Evolutionary conservation across 2,329 filamentous ascomycete species (phyloP).

Genomic region (Arthrobotrys musiformis): DNA sequence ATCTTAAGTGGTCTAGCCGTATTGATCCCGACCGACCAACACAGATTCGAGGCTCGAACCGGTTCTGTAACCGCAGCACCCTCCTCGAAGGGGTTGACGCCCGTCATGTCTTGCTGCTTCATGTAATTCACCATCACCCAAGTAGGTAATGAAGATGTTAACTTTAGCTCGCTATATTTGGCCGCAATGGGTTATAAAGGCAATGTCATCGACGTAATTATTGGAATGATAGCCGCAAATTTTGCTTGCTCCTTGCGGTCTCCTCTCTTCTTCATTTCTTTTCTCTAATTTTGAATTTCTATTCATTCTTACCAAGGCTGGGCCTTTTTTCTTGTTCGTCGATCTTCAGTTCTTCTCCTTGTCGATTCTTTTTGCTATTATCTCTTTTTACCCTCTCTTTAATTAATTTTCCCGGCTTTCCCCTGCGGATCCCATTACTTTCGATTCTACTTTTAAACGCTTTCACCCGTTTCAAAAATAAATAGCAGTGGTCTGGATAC

Average conservation of each 20-base stretch:
- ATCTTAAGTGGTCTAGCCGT: slow-evolving; percentile 21
- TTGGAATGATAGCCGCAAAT: slow-evolving; percentile 22
- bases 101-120: slow-evolving; percentile 30
- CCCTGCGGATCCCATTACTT: neutral
- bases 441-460: too few species aligned
- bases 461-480: too few species aligned
- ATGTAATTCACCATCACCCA: neutral
- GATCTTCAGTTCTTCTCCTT: neutral
- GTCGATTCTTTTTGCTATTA: neutral
- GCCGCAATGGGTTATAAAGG: slow-evolving; percentile 37
- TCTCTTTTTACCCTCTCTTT: neutral
- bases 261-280: slow-evolving; percentile 48
- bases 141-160: slow-evolving; percentile 9
- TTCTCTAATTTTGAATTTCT: slow-evolving; percentile 16
- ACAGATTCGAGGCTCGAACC: slow-evolving; percentile 11
- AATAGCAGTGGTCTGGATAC: slow-evolving; percentile 26
- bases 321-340: slow-evolving; percentile 37
- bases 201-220: slow-evolving; percentile 11
- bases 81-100: slow-evolving; percentile 27
- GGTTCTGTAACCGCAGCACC: slow-evolving; percentile 11
- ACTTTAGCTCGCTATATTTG: slow-evolving; percentile 4
- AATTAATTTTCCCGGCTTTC: neutral
- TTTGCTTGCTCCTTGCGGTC: slow-evolving; percentile 19
- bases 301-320: slow-evolving; percentile 25
- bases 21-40: slow-evolving; percentile 17